Base-by-base conservation (phyloP, 2,329 filamentous ascomycete species). In the Graphium sp. region DNA sequence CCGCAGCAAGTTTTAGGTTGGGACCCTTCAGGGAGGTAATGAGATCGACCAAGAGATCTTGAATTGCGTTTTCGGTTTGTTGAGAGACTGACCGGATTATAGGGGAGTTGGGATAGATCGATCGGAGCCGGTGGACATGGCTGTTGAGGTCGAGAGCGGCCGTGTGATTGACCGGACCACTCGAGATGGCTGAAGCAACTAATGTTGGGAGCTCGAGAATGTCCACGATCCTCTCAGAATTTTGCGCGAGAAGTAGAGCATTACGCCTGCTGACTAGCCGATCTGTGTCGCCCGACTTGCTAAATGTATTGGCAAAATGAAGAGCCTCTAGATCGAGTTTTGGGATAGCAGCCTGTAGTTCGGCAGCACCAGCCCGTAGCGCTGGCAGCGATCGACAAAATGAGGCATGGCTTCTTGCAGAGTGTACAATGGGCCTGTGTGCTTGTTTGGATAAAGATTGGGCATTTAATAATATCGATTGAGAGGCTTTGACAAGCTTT, bases 381-480 rank as follows among this genome's bases (percentile, higher is more conserved):
- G 58, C 50, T 0, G 83, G 80, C n/a, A 98, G 59, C 1, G 74
- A 68, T n/a, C 63, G 60, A 28, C 62, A 61, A 6, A 95, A 63
- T 7, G 72, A 73, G n/a, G 70, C 66, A 42, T 95, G 74, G 41
- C 80, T 75, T 39, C 73, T 67, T 14, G 81, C 74, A 4, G 87
- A 89, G 30, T 74, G 63, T 40, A 94, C 84, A 37, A 95, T 74
- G 12, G 75, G 65, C 45, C 77, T 81, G 51, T 94, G 77, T 1
- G 85, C 93, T 39, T 81, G 79, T 41, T 92, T 92, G 6, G 85
- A 87, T 28, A 95, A 70, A 0, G 73, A 69, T 48, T 98, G 89
- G 2, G 95, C 65, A 1, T 83, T 81, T 22, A 92, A 69, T 10
- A 87, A 66, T 22, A 80, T 67, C 0, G 81, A 79, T 36, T 94